Evolutionary conservation across 768 basidiomycete species (phyloP), one percentile per base, ranked within the genome.

Genomic region (Hygrophoropsis aurantiaca): DNA sequence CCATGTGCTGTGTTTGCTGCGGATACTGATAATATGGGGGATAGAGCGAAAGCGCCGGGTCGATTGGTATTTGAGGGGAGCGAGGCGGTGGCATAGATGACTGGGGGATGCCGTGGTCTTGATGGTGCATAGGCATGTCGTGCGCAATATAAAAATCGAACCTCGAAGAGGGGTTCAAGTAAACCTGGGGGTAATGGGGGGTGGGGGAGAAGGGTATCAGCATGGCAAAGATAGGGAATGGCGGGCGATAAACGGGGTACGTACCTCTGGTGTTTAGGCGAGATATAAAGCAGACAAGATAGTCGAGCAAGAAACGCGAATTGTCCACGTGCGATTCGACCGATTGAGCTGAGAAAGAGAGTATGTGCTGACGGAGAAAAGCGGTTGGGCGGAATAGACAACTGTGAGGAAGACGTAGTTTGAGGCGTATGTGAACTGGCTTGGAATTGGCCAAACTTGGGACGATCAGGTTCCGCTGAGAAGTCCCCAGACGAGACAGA

Each of bases 31-130:
- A 87, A 62, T 86, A 87, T 0, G 75, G 65, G 3, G 86, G 71
- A 49, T 85, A 85, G 25, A 86, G 66, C n/a, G 82, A 72, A 5
- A 90, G 73, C 4, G 85, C 69, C 18, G 87, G 87, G 66, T 90
- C 85, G 44, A 88, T 84, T 27, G 80, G 81, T 42, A 81, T 72
- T 35, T 82, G 72, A 1, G 83, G 78, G 20, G 84, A 81, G 43
- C 78, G 75, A 47, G 67, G 67, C 51, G 55, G 66, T 68, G 69
- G 69, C 65, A 58, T 67, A 19, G 53, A 41, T 32, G 62, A 56
- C 58, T 67, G 65, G 55, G 66, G 61, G 45, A 68, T 51, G 55
- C 50, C 52, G 50, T 77, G 77, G 50, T 75, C 73, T 44, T 76
- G 72, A 52, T 70, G 72, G 47, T 70, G 74, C 51, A 66, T 66